Percentiles rank a stretch among this genome's conserved stretches.
Conservation (phyloP, 768 basidiomycete species). For the Mycena vitilis region DNA sequence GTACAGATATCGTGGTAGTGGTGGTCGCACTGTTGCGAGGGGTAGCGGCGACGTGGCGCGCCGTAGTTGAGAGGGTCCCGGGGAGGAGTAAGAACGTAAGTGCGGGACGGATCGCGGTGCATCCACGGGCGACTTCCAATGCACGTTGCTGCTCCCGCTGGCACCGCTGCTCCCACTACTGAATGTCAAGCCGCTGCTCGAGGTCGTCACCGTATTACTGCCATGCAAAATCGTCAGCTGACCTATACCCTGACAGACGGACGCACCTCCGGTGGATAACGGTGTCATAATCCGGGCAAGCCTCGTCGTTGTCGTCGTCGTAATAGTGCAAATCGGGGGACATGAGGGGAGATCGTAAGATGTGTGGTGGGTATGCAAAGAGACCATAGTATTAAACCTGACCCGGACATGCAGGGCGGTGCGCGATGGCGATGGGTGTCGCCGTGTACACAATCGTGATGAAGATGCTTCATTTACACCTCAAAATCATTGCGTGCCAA, state of each 20-base stretch:
- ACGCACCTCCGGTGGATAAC: conserved; percentile 54
- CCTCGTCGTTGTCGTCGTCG: conserved; percentile 40
- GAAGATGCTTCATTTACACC: conserved; percentile 1
- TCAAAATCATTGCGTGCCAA: no score
- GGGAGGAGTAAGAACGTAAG: conserved; percentile 35
- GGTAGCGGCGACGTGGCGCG: conserved; percentile 23
- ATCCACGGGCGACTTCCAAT: conserved; percentile 41
- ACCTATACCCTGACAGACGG: neutral
- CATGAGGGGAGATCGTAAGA: conserved; percentile 26
- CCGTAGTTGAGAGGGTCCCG: conserved; percentile 19
- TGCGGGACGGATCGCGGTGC: conserved; percentile 28
- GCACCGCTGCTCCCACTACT: conserved; percentile 21
- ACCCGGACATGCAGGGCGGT: conserved; percentile 24
- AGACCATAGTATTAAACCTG: conserved; percentile 5
- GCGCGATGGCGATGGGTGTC: conserved; percentile 7
- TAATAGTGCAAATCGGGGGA: conserved; percentile 17
- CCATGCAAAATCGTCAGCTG: conserved; percentile 10
- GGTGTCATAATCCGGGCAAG: conserved; percentile 55
- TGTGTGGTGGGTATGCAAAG: neutral
- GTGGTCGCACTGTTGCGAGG: conserved; percentile 39
- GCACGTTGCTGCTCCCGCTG: conserved; percentile 34
- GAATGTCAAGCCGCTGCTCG: conserved; percentile 36
- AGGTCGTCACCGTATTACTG: conserved; percentile 36
- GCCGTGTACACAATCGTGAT: conserved; percentile 14
- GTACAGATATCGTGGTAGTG: conserved; percentile 62